A percentile compares a stretch with the other conserved stretches of the same genome.
phyloP scores from a whole-genome alignment of 345 rosid genomes.

The Psidium friedrichsthalianum region DNA sequence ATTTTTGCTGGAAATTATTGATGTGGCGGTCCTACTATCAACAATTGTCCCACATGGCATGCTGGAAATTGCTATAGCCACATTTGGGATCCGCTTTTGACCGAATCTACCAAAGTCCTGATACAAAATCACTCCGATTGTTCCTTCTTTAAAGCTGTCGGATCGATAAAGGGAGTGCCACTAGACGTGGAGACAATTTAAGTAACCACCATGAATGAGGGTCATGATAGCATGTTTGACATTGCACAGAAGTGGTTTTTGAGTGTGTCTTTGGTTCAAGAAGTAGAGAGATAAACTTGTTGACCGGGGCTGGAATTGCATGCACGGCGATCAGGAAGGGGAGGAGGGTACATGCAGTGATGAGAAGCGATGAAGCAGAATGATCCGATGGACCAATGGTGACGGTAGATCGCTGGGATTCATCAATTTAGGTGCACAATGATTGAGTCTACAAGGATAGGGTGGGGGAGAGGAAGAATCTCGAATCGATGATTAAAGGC shows the following conservation, averaged over 20 bases:
- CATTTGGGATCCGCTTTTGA: background rate
- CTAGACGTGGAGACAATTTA: background rate
- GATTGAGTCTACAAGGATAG: background rate
- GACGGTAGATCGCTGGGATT: background rate
- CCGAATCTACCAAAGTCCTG: background rate
- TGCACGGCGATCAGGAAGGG: background rate
- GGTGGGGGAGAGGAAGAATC: background rate
- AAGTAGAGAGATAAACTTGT: background rate
- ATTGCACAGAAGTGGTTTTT: background rate
- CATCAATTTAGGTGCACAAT: background rate
- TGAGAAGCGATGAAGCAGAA: background rate
- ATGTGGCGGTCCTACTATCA: background rate
- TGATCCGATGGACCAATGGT: background rate
- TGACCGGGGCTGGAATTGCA: background rate
- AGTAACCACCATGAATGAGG: background rate
- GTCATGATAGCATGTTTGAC: background rate
- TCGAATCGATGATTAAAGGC: background rate
- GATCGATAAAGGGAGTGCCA: background rate
- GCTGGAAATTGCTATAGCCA: background rate
- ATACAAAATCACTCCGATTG: background rate
- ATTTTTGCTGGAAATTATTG: rapidly evolving
- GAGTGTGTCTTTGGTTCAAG: background rate
- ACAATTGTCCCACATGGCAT: background rate
- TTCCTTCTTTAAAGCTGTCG: background rate
- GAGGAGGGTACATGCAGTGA: background rate